phyloP scores from a whole-genome alignment of 345 rosid species.

The Trapa bicornis region DNA sequence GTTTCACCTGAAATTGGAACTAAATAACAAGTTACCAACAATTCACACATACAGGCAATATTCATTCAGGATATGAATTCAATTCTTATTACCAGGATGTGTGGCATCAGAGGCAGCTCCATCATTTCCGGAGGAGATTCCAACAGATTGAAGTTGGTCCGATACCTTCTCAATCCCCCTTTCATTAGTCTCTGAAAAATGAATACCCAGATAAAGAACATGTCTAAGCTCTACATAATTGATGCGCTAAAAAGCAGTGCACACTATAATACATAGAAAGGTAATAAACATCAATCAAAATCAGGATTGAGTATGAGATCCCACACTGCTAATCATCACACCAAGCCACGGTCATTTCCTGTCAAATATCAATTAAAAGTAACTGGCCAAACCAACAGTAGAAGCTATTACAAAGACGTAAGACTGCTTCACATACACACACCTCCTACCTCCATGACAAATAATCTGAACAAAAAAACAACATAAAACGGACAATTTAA shows the following conservation, averaged over 20 bases:
- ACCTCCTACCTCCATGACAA: background rate
- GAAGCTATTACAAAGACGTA: background rate
- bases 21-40: background rate
- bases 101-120: conserved; percentile 37
- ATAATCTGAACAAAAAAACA: background rate
- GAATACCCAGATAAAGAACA: background rate
- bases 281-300: background rate
- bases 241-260: background rate
- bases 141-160: conserved; percentile 52
- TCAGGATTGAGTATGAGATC: background rate
- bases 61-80: background rate
- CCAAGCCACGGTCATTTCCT: background rate
- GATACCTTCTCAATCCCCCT: conserved; percentile 55
- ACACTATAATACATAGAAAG: background rate
- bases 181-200: conserved; percentile 41
- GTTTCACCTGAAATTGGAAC: conserved; percentile 21
- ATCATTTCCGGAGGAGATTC: conserved; percentile 47
- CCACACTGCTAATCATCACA: background rate
- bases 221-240: background rate
- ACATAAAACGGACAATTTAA: background rate
- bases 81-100: conserved; percentile 6
- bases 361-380: background rate
- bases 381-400: background rate
- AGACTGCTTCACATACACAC: background rate
- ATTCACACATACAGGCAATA: background rate